Evolutionary conservation across 495 filamentous ascomycete genomes (phyloP).

Genomic region (Penicillium cataractarum): DNA sequence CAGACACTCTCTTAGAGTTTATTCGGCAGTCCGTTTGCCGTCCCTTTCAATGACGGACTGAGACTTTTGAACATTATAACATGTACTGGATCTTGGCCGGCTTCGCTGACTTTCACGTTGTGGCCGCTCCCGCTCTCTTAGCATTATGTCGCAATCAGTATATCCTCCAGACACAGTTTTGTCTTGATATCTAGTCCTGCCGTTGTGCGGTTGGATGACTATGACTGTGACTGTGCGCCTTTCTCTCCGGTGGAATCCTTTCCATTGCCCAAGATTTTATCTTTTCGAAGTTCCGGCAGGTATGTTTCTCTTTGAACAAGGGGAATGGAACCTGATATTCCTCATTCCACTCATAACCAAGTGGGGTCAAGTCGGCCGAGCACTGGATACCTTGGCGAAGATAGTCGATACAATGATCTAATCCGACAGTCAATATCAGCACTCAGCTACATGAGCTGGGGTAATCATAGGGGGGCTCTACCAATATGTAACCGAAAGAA

Average conservation of each 20-base stretch:
- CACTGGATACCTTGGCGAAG: conserved; percentile 5
- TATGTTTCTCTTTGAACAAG: conserved; percentile 7
- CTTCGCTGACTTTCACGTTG: background rate
- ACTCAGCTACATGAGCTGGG: background rate
- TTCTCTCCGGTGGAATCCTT: background rate
- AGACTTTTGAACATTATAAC: no score
- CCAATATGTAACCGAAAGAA: conserved; percentile 7
- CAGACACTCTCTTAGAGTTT: no score
- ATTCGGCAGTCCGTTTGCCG: background rate
- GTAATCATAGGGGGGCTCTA: background rate
- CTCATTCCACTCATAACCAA: conserved; percentile 9
- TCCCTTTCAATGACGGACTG: background rate
- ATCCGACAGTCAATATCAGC: background rate
- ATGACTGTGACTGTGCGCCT: background rate
- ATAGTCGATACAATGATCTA: conserved; percentile 8
- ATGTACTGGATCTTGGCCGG: no score
- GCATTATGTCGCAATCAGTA: background rate
- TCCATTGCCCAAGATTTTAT: conserved; percentile 5
- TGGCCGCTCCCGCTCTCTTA: background rate
- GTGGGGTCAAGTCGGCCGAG: conserved; percentile 3
- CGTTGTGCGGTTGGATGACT: background rate
- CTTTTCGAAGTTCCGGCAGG: conserved; percentile 3
- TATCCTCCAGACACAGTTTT: background rate
- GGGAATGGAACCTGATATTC: conserved; percentile 2
- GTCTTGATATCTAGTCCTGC: background rate